These are phyloP conservation scores for Pichia sp. DNA, from an alignment of 1,139 yeast species.

Conservation along the genomic window DNA sequence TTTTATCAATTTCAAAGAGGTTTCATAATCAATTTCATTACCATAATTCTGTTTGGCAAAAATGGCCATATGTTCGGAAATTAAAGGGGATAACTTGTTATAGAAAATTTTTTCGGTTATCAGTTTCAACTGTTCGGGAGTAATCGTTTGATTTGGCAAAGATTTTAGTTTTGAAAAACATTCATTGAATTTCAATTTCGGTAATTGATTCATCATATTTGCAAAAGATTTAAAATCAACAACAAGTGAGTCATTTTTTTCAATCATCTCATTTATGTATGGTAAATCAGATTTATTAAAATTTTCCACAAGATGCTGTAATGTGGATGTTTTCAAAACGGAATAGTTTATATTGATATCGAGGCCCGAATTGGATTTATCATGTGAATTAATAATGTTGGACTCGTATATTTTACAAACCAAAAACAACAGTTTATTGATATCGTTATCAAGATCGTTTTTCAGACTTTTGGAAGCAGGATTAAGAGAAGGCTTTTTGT, in stretches of 20 bases:
- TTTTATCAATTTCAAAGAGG: conserved; percentile 33
- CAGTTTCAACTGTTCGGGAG: conserved; percentile 25
- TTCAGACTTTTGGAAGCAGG: neutral
- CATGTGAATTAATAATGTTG: neutral
- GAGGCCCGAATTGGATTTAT: neutral
- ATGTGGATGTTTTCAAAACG: neutral
- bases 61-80: conserved; percentile 20
- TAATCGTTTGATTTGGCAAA: conserved; percentile 9
- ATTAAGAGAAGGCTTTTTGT: too few species aligned
- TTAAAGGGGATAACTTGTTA: conserved; percentile 23
- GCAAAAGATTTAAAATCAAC: conserved; percentile 29
- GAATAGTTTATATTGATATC: neutral
- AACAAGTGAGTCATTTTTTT: conserved; percentile 9
- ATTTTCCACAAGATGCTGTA: conserved; percentile 3
- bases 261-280: conserved; percentile 7
- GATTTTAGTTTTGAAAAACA: conserved; percentile 11
- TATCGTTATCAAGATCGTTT: conserved; percentile 37
- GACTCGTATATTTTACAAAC: conserved; percentile 33
- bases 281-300: conserved; percentile 9
- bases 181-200: conserved; percentile 20
- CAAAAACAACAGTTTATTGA: conserved; percentile 28
- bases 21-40: conserved; percentile 29
- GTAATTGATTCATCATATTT: conserved; percentile 19
- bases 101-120: conserved; percentile 26
- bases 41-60: conserved; percentile 18